These are phyloP conservation scores for Colletotrichum tabaci DNA, from an alignment of 2,329 filamentous ascomycete species.

Conservation along the genomic window DNA sequence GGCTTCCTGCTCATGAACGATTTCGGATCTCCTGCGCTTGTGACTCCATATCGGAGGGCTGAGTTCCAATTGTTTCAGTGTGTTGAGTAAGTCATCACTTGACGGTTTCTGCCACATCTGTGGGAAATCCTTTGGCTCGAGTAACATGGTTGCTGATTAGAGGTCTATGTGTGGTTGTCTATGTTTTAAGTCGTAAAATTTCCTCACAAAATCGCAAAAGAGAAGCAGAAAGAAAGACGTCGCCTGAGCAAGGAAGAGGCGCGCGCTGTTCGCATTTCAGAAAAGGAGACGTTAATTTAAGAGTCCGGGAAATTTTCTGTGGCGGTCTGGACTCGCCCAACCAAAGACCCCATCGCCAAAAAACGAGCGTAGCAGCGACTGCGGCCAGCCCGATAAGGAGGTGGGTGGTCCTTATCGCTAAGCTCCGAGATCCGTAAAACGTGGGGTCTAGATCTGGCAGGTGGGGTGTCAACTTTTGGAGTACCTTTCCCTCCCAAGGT, in stretches of 20 bases:
- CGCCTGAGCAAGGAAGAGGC: constrained; percentile 7
- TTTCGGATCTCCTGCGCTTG: constrained; percentile 58
- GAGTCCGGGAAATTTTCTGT: constrained; percentile 32
- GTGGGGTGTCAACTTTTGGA: constrained; percentile 27
- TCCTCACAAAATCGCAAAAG: neutral
- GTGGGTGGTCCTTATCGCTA: constrained; percentile 24
- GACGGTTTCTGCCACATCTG: constrained; percentile 85
- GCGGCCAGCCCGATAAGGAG: constrained; percentile 17
- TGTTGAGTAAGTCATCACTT: constrained; percentile 73
- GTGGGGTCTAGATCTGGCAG: constrained; percentile 33
- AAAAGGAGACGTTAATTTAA: neutral
- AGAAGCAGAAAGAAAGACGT: neutral
- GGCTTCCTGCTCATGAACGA: constrained; percentile 59
- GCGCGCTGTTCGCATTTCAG: neutral
- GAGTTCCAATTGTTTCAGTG: constrained; percentile 76
- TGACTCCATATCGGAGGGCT: constrained; percentile 79
- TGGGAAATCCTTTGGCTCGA: constrained; percentile 75
- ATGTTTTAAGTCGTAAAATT: constrained; percentile 1
- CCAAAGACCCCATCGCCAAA: constrained; percentile 38
- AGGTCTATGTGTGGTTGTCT: constrained; percentile 32
- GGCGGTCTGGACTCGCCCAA: constrained; percentile 37
- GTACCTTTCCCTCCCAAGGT: constrained; percentile 19
- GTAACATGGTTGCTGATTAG: constrained; percentile 47
- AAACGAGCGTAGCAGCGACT: constrained; percentile 9
- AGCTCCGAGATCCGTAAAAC: neutral